Base-by-base conservation (phyloP, 768 basidiomycete genomes). In the Lactifluus rugatus region DNA sequence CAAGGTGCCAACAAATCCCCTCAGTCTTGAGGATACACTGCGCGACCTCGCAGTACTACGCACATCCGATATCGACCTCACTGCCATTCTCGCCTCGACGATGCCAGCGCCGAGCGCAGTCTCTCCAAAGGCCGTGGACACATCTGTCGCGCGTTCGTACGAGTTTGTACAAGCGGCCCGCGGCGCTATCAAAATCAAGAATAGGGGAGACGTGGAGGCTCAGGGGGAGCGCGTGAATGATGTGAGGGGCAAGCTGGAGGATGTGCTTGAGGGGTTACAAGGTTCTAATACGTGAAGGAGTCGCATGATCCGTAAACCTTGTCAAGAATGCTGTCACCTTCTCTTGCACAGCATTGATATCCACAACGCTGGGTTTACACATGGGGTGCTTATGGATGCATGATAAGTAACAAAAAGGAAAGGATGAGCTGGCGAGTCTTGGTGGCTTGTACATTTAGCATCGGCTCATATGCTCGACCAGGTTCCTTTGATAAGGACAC, bases 21-120 rank as follows among this genome's bases (percentile, higher is more conserved):
- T 89, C 42, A 72, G 81, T 7, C 75, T 88, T 31, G 69, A 74
- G 57, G 77, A 81, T 56, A 82, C 81, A 7, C 75, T 89, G 37
- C 83, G 78, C 13, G 89, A 91, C 70, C 79, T 91, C 23, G 87
- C 88, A 5, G 69, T 87, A 32, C 72, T 90, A 19, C 80, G 84
- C 28, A 80, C 81, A 26, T 81, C 83, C 10, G 80, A 78, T 23
- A 58, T 78, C 46, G 72, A 77, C 59, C 62, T 79, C 17, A 65
- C 72, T 5, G 55, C 48, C 9, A 51, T 75, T 34, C 67, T 76
- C 25, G 34, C 70, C 8, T 59, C 58, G 41, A 49, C 58, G 34
- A 47, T 32, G 26, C 19, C 56, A 7, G 21, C 19, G 48, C 46
- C 54, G 39, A 48, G 34, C 32, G n/a, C 44, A 9, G 36, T 10